Evolutionary conservation across 106 monocot species (phyloP).

Genomic region (Posidonia australis): DNA sequence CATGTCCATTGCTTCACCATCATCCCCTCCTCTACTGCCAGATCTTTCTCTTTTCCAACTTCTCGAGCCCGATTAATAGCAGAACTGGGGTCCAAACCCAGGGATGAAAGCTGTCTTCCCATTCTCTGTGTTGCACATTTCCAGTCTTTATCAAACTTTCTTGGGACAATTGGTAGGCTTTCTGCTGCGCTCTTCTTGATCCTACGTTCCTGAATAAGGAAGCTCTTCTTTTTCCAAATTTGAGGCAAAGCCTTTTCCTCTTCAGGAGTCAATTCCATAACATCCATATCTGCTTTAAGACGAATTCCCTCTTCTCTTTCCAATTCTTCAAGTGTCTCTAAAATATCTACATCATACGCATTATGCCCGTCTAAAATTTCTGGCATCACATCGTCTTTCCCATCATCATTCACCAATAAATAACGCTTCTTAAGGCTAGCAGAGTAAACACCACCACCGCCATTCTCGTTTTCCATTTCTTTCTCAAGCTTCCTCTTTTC

Average conservation of each 20-base stretch:
- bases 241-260: conserved; percentile 56
- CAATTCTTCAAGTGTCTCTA: conserved; percentile 66
- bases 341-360: conserved; percentile 71
- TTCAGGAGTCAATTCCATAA: conserved; percentile 42
- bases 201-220: conserved; percentile 70
- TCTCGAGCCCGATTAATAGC: conserved; percentile 62
- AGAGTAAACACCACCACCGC: conserved; percentile 97
- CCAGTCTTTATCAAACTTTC: conserved; percentile 75
- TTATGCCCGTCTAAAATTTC: conserved; percentile 97
- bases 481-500: conserved; percentile 77
- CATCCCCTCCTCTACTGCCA: conserved; percentile 20
- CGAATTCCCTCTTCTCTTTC: conserved; percentile 85
- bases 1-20: conserved; percentile 46
- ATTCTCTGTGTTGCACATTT: conserved; percentile 72
- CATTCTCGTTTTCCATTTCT: conserved; percentile 89
- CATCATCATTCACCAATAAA: conserved; percentile 64
- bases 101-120: conserved; percentile 70
- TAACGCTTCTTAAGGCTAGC: conserved; percentile 82
- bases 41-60: conserved; percentile 65
- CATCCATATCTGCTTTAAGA: conserved; percentile 58
- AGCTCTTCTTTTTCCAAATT: conserved; percentile 74
- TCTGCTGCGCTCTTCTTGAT: conserved; percentile 94
- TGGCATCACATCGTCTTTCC: conserved; percentile 95
- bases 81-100: conserved; percentile 66
- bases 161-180: conserved; percentile 75